Percentiles rank a stretch among this genome's conserved stretches.
Evolutionary conservation across 1,284 basidiomycete genomes (phyloP).

Genomic region (Fomitopsis palustris): DNA sequence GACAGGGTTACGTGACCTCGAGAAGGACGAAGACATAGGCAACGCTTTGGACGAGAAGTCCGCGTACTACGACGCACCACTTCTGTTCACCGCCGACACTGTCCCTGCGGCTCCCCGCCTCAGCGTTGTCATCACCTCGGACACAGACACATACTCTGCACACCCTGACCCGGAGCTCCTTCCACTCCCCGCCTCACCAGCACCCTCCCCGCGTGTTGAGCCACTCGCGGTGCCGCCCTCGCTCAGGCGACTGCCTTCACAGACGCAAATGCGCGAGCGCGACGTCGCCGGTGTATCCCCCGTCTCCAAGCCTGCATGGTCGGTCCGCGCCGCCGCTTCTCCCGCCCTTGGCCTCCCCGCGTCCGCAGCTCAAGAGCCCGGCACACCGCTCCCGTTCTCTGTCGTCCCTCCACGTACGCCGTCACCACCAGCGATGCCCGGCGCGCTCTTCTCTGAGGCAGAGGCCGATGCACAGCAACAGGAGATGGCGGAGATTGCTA

Average conservation of each 20-base stretch:
- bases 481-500: constrained; percentile 1
- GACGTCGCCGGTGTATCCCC: constrained; percentile 14
- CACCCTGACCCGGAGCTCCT: constrained; percentile 29
- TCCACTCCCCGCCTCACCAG: constrained; percentile 25
- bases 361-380: background rate
- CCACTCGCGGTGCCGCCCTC: background rate
- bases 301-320: constrained; percentile 36
- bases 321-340: constrained; percentile 34
- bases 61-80: constrained; percentile 2
- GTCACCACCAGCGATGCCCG: constrained; percentile 22
- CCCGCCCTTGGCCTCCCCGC: constrained; percentile 22
- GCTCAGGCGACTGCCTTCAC: background rate
- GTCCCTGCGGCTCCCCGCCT: constrained; percentile 13
- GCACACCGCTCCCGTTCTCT: background rate
- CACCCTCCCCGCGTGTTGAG: background rate
- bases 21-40: constrained; percentile 6
- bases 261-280: constrained; percentile 29
- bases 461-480: background rate
- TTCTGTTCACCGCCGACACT: background rate
- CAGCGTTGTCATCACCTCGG: no score
- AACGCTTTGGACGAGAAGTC: constrained; percentile 10
- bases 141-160: no score
- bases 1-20: constrained; percentile 8
- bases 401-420: constrained; percentile 12
- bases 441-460: constrained; percentile 19